Percentiles rank a stretch among this genome's conserved stretches.
phyloP scores from a whole-genome alignment of 495 filamentous ascomycete species.

The Penicillium goetzii region DNA sequence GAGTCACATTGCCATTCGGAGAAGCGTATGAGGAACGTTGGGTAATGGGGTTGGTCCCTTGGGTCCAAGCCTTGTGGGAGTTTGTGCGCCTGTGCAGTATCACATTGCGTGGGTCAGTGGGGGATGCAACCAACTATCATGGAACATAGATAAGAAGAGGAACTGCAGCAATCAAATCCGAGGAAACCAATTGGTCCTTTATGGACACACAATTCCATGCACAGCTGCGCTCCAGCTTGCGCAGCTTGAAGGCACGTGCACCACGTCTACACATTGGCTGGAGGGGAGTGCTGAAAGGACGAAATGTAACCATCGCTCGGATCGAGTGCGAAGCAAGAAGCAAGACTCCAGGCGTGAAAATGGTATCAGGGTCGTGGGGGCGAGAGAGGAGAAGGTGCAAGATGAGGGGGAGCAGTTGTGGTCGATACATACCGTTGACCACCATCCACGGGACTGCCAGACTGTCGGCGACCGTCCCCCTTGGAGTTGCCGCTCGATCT shows the following conservation, averaged over 20 bases:
- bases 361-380: neutral
- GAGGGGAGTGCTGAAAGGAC: constrained; percentile 10
- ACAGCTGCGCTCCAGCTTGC: constrained; percentile 17
- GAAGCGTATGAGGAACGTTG: constrained; percentile 57
- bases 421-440: constrained; percentile 54
- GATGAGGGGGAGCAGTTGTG: constrained; percentile 13
- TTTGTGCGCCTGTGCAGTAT: constrained; percentile 48
- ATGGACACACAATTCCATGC: constrained; percentile 24
- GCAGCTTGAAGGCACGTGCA: constrained; percentile 28
- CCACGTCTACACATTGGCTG: constrained; percentile 11
- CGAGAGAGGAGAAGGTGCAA: constrained; percentile 8
- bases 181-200: constrained; percentile 26
- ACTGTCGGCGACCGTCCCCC: constrained; percentile 60
- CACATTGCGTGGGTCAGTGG: constrained; percentile 29
- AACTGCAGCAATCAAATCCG: constrained; percentile 15
- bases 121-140: constrained; percentile 20
- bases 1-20: constrained; percentile 57
- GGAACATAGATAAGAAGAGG: neutral
- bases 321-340: constrained; percentile 7
- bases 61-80: constrained; percentile 65
- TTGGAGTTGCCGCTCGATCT: constrained; percentile 57
- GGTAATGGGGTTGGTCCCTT: constrained; percentile 67
- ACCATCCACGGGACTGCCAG: constrained; percentile 58
- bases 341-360: constrained; percentile 10
- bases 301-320: constrained; percentile 12